Base-by-base conservation (phyloP, 495 filamentous ascomycete genomes). In the Tuber melanosporum region DNA sequence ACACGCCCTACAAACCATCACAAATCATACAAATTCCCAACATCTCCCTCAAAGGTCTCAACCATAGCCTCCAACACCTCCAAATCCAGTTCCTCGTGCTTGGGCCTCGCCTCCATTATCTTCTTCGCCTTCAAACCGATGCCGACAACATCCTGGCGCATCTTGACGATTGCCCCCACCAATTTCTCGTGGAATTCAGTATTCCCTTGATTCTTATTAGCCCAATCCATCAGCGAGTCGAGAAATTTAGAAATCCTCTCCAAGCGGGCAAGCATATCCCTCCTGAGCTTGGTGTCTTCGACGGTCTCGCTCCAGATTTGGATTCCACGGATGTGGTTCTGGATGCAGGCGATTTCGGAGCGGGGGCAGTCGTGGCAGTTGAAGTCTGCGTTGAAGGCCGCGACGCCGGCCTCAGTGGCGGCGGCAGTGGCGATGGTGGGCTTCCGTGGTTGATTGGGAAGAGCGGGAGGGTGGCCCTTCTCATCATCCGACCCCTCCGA, bases 371-470 rank as follows among this genome's bases (percentile, higher is more conserved):
- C 14, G 14, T 66, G 26, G 14, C 26, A 66, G 26, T 66, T 17
- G 26, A 66, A 66, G 26, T 36, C 14, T 7, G 57, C 0, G 6
- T 36, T 36, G 57, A 26, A 26, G 4, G 26, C 26, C 14, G 26
- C 26, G 14, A 66, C 12, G 26, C 26, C 57, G 4, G 26, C 32
- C 0, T 7, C 14, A 9, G 0, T 19, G 4, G 57, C 3, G 12
- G 26, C 1, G 7, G 26, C 32, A 0, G 6, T 3, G 26, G 1
- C 19, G 4, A 26, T 12, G 12, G 14, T 2, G 26, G 26, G 3
- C 32, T 15, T 9, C 14, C 2, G 0, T 5, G 3, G 49, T 0
- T 1, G 49, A 2, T 1, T 10, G 20, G 5, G 20, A n/a, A 8
- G 47, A 9, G 47, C 8, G 47, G 47, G 22, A 6, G 47, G 22